Evolutionary conservation across 352 stramenopile species (phyloP), one percentile per base, ranked within the genome.

Genomic region (Globisporangium nunn): DNA sequence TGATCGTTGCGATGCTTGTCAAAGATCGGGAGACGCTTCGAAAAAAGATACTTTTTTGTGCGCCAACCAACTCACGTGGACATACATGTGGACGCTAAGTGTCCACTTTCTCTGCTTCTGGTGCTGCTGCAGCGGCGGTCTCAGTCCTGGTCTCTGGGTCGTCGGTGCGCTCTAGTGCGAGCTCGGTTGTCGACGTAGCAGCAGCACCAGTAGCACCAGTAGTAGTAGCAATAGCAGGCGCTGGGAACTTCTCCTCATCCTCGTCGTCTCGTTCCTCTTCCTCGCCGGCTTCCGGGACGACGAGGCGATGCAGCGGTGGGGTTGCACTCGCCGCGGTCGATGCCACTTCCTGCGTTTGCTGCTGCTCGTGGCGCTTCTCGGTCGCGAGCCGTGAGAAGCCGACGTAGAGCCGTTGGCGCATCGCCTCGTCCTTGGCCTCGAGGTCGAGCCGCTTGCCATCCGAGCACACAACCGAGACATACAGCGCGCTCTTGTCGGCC

Each of bases 361-460:
- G 46, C 39, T 55, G 39, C 3, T 74, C 55, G 10, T 74, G 58
- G 3, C 54, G 47, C 29, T 83, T 81, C 31, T 88, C 78, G n/a
- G 60, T 43, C 15, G 67, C 67, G 23, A 86, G 70, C 1, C 66
- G 64, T 0, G 66, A 76, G 43, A 90, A 90, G 0, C 80, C 78
- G 0, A 81, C 35, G 49, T 68, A 77, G 7, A 90, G 47, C 0
- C 74, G 71, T 50, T 86, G 66, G 1, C 71, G 68, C 58, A 63
- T 66, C 6, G 59, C 50, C 35, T 79, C 72, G 43, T 80, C 70
- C 18, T 75, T 81, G 1, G 78, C 72, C 46, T 86, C 74, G 3
- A 90, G 66, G 7, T 75, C 66, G 15, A 90, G 39, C 12, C 60
- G 70, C 59, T 84, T 80, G 33, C 72, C 71, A 29, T 85, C 70